A percentile compares a stretch with the other conserved stretches of the same genome.
These are phyloP conservation scores for Leccinum barrowsii DNA, from an alignment of 768 basidiomycete genomes.

Conservation along the genomic window DNA sequence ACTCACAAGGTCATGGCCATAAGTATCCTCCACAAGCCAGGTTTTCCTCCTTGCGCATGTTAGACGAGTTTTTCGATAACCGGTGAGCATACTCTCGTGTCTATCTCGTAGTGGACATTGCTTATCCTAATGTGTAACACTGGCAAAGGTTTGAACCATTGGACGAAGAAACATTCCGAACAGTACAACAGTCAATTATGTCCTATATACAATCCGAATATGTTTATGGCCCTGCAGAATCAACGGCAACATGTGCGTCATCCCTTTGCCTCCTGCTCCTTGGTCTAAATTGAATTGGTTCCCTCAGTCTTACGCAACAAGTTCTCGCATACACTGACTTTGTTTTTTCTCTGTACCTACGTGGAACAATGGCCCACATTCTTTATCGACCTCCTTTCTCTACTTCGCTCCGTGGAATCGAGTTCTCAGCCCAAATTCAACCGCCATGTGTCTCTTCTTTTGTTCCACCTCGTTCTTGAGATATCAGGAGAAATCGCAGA, in stretches of 20 bases:
- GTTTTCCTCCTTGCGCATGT: slow-evolving; percentile 75
- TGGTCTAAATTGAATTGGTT: slow-evolving; percentile 4
- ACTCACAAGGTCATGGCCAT: slow-evolving; percentile 50
- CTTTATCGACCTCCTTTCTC: slow-evolving; percentile 72
- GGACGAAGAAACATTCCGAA: slow-evolving; percentile 66
- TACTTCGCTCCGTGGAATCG: slow-evolving; percentile 62
- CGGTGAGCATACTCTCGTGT: slow-evolving; percentile 48
- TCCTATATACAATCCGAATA: slow-evolving; percentile 88
- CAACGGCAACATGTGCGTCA: slow-evolving; percentile 72
- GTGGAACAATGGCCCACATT: slow-evolving; percentile 83
- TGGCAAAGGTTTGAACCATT: slow-evolving; percentile 57
- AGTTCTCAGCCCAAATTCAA: slow-evolving; percentile 63
- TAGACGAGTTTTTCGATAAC: slow-evolving; percentile 81
- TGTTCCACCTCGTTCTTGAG: slow-evolving; percentile 90
- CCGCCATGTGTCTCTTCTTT: slow-evolving; percentile 79
- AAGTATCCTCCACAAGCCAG: slow-evolving; percentile 71
- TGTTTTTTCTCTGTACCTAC: slow-evolving; percentile 87
- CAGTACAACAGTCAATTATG: slow-evolving; percentile 72
- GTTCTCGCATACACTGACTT: slow-evolving; percentile 85
- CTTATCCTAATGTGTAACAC: slow-evolving; percentile 11
- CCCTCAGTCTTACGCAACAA: slow-evolving; percentile 85
- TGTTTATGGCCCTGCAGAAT: slow-evolving; percentile 80
- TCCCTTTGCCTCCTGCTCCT: neutral
- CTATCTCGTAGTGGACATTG: neutral
- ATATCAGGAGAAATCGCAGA: slow-evolving; percentile 98